phyloP scores from a whole-genome alignment of 768 basidiomycete genomes.

The Boletus vermiculosoides region DNA sequence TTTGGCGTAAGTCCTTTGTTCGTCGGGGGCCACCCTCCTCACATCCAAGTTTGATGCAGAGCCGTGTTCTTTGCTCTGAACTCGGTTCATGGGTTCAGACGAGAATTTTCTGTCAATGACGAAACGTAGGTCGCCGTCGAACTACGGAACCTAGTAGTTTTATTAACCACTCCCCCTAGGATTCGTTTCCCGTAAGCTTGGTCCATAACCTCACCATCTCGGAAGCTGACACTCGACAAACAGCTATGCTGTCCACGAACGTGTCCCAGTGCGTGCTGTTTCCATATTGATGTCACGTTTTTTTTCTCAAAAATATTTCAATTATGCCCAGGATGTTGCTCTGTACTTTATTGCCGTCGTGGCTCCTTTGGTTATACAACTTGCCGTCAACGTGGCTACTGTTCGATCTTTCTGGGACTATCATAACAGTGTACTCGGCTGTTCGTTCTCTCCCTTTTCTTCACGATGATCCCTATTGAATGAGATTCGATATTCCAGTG shows the following conservation, averaged over 20 bases:
- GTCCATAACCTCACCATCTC: not conserved
- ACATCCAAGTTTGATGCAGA: conserved; percentile 34
- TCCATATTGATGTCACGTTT: not conserved
- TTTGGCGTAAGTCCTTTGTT: conserved; percentile 50
- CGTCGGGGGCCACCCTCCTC: not conserved
- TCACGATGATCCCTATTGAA: conserved; percentile 12
- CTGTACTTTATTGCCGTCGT: conserved; percentile 55
- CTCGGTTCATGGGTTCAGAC: conserved; percentile 65
- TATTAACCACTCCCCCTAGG: conserved; percentile 13
- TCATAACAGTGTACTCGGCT: conserved; percentile 59
- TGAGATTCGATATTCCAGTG: conserved; percentile 43
- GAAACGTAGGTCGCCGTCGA: conserved; percentile 48
- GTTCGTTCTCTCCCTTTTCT: conserved; percentile 37
- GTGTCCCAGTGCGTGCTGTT: conserved; percentile 61
- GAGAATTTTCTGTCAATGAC: conserved; percentile 78
- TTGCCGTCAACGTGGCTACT: conserved; percentile 66
- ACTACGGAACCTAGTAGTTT: conserved; percentile 2
- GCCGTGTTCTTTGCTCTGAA: conserved; percentile 62
- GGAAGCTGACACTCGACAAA: conserved; percentile 7
- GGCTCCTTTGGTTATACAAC: conserved; percentile 68
- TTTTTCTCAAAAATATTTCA: not conserved
- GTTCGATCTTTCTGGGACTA: conserved; percentile 88
- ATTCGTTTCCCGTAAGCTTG: conserved; percentile 28
- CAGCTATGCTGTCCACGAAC: conserved; percentile 72
- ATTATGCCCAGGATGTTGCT: conserved; percentile 40